Evolutionary conservation across 208 protist genomes (phyloP).

Genomic region (Endotrypanum monterogeii): DNA sequence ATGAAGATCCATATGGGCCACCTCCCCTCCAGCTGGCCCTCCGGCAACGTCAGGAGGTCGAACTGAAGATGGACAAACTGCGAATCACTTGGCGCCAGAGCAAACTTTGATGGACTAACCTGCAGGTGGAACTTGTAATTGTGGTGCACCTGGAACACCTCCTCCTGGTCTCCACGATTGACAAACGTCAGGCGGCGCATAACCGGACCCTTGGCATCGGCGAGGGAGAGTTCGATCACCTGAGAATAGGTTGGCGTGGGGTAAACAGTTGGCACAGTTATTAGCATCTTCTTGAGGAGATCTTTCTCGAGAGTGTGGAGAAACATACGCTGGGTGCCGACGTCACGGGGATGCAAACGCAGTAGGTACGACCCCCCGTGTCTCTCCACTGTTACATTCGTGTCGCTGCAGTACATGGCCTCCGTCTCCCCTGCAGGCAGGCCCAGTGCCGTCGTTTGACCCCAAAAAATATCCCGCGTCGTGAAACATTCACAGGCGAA

Average conservation of each 20-base stretch:
- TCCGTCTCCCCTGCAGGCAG: slow-evolving; percentile 70
- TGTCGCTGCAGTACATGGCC: slow-evolving; percentile 78
- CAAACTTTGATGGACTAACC: slow-evolving; percentile 68
- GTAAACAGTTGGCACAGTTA: slow-evolving; percentile 75
- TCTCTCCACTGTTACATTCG: slow-evolving; percentile 43
- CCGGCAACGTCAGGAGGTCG: slow-evolving; percentile 72
- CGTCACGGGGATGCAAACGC: slow-evolving; percentile 70
- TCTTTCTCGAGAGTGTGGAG: slow-evolving; percentile 65
- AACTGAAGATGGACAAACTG: slow-evolving; percentile 79
- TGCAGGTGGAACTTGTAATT: slow-evolving; percentile 88
- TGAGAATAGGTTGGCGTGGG: slow-evolving; percentile 82
- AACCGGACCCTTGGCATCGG: slow-evolving; percentile 64
- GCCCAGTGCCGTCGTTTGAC: slow-evolving; percentile 78
- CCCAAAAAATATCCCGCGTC: slow-evolving; percentile 79
- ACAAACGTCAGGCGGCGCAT: slow-evolving; percentile 85
- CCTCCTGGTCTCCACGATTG: slow-evolving; percentile 56
- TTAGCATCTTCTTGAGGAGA: slow-evolving; percentile 67
- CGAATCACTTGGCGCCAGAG: slow-evolving; percentile 72
- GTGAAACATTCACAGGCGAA: slow-evolving; percentile 73
- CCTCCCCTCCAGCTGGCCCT: slow-evolving; percentile 76
- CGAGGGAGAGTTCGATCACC: slow-evolving; percentile 75
- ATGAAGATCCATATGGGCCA: slow-evolving; percentile 93
- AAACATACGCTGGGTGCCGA: slow-evolving; percentile 62
- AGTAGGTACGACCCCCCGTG: slow-evolving; percentile 63
- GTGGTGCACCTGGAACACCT: slow-evolving; percentile 79